Evolutionary conservation across 1,284 basidiomycete species (phyloP), one percentile per base, ranked within the genome.

Genomic region (Tylopilus sp.): DNA sequence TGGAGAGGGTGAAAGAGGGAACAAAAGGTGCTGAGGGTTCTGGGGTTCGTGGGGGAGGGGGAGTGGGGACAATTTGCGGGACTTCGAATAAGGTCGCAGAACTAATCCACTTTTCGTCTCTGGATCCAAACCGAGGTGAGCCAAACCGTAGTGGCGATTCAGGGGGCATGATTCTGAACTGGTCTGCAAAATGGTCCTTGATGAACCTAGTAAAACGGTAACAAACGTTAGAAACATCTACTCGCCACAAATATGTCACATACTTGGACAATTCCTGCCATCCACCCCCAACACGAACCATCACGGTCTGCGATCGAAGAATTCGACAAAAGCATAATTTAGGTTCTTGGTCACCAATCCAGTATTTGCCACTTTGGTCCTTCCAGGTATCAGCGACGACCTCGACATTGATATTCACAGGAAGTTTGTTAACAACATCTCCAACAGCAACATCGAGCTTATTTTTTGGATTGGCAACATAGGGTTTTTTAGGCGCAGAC

Each of bases 201-300:
- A 94, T 86, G 69, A 94, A 94, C 64, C 92, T 92, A 49, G 48
- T 48, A 55, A 41, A 25, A 50, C 30, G 42, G 66, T 41, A 46
- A 46, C 7, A 9, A 18, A 29, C 36, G n/a, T 21, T 13, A 25
- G 35, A 18, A 8, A 16, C 0, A 49, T 23, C 44, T 41, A 43
- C 29, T 33, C 31, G 36, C 29, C 37, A 36, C 9, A 19, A 43
- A 34, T 41, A 16, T 15, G 23, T 34, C 34, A 74, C 84, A 51
- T 66, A 92, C 91, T 83, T 92, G 11, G 89, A 91, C 49, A 96
- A 70, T 66, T 95, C 92, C 47, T 82, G 74, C 93, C 93, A 96
- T n/a, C 93, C 93, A 39, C 93, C 93, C 26, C 93, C 92, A 15
- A 95, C 90, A 52, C 92, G 82, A 35, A 97, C 92, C 93, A 97